phyloP scores from a whole-genome alignment of 345 rosid genomes.

The Chamaenerion angustifolium region DNA sequence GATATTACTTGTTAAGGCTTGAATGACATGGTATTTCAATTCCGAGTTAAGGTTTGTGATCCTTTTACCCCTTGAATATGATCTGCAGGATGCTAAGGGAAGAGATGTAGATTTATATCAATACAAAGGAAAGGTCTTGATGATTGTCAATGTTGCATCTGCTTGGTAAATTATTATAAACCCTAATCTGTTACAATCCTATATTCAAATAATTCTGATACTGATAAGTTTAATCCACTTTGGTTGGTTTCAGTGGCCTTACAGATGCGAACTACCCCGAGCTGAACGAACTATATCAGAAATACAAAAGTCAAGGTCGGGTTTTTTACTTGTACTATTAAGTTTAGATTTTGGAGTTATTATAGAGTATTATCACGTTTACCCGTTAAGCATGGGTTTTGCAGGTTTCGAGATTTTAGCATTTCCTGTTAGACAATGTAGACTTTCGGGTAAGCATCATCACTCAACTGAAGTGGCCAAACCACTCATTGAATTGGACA shows the following conservation, averaged over 20 bases:
- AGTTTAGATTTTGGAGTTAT: too few species aligned
- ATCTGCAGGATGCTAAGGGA: conserved; percentile 71
- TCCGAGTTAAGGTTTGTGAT: neutral
- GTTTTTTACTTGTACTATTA: too few species aligned
- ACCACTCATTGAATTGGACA: too few species aligned
- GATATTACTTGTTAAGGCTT: conserved; percentile 22
- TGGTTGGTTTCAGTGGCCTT: conserved; percentile 51
- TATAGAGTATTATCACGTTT: too few species aligned
- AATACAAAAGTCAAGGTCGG: conserved; percentile 72
- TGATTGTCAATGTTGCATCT: conserved; percentile 94
- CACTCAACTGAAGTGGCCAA: too few species aligned
- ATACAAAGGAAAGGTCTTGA: conserved; percentile 76
- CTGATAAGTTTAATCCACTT: neutral
- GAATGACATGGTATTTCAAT: neutral
- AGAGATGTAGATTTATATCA: conserved; percentile 51
- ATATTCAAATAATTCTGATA: neutral
- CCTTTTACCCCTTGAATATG: conserved; percentile 1
- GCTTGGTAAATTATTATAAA: conserved; percentile 37
- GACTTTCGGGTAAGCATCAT: too few species aligned
- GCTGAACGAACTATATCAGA: conserved; percentile 59
- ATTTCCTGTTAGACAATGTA: too few species aligned
- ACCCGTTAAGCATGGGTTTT: neutral
- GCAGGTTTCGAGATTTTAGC: conserved; percentile 35
- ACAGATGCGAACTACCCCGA: conserved; percentile 82
- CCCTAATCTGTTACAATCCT: neutral